These are phyloP conservation scores for Plectosphaerella cucumerina DNA, from an alignment of 2,329 filamentous ascomycete species.

Conservation along the genomic window DNA sequence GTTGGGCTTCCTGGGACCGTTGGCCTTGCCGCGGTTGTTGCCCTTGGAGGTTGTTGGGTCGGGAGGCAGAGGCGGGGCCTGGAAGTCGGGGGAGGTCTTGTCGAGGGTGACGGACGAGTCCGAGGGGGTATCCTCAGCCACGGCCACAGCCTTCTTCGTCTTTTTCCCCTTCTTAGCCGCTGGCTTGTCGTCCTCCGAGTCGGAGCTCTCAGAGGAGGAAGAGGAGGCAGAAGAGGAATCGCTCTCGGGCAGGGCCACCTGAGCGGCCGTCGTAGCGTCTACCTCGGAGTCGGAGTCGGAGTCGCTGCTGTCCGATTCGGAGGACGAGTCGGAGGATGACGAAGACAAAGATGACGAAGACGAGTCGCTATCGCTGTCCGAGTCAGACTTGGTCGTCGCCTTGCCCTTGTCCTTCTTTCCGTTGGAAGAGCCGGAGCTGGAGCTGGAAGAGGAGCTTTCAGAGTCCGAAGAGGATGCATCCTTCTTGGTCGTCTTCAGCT, in stretches of 20 bases:
- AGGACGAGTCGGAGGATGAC: conserved; percentile 26
- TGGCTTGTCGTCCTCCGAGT: conserved; percentile 12
- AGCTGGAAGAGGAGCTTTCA: conserved; percentile 21
- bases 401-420: conserved; percentile 14
- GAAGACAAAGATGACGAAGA: conserved; percentile 21
- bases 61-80: conserved; percentile 47
- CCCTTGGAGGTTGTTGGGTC: conserved; percentile 33
- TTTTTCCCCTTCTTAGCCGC: conserved; percentile 15
- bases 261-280: conserved; percentile 23
- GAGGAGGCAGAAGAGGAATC: conserved; percentile 22
- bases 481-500: conserved; percentile 38
- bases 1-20: conserved; percentile 48
- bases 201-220: conserved; percentile 16
- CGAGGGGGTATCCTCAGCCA: conserved; percentile 27
- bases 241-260: conserved; percentile 39
- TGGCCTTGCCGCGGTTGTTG: conserved; percentile 29
- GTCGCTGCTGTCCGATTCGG: conserved; percentile 26
- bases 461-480: conserved; percentile 24
- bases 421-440: conserved; percentile 30
- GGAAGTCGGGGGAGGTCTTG: conserved; percentile 47
- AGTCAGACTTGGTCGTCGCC: neutral
- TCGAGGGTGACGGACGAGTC: conserved; percentile 45
- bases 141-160: conserved; percentile 18
- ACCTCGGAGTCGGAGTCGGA: conserved; percentile 29
- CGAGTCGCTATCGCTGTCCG: conserved; percentile 20